phyloP scores from a whole-genome alignment of 176 grass and related monocot genomes.

The Oryza nivara region DNA sequence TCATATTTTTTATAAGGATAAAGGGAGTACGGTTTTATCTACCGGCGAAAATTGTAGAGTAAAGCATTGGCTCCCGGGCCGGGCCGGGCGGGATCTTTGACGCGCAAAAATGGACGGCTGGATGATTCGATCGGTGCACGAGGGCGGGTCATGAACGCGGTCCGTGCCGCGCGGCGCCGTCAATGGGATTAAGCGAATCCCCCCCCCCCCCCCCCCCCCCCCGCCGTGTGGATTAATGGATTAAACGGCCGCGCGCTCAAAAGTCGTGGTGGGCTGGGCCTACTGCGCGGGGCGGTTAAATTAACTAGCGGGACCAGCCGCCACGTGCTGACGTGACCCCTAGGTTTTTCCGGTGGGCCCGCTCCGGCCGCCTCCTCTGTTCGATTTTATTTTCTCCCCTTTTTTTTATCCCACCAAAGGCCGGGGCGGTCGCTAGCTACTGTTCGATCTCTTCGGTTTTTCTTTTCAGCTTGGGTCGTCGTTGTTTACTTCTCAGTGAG shows the following conservation, averaged over 20 bases:
- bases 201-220: no score
- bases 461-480: not conserved
- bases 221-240: not conserved
- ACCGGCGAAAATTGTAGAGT: not conserved
- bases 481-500: not conserved
- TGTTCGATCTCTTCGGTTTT: not conserved
- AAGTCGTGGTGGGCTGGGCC: conserved; percentile 18
- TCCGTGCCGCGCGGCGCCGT: conserved; percentile 1
- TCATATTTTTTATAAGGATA: no score
- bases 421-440: not conserved
- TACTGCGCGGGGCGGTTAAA: conserved; percentile 26
- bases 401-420: not conserved
- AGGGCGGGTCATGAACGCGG: not conserved
- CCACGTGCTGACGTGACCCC: conserved; percentile 65
- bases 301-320: conserved; percentile 45
- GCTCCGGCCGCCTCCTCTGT: not conserved
- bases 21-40: not conserved
- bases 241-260: conserved; percentile 42
- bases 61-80: not conserved
- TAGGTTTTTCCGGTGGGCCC: conserved; percentile 31
- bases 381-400: not conserved
- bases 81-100: not conserved
- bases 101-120: not conserved
- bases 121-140: conserved; percentile 3
- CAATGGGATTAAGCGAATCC: not conserved